phyloP scores from a whole-genome alignment of 2,329 filamentous ascomycete species.

The Seiridium unicorne region DNA sequence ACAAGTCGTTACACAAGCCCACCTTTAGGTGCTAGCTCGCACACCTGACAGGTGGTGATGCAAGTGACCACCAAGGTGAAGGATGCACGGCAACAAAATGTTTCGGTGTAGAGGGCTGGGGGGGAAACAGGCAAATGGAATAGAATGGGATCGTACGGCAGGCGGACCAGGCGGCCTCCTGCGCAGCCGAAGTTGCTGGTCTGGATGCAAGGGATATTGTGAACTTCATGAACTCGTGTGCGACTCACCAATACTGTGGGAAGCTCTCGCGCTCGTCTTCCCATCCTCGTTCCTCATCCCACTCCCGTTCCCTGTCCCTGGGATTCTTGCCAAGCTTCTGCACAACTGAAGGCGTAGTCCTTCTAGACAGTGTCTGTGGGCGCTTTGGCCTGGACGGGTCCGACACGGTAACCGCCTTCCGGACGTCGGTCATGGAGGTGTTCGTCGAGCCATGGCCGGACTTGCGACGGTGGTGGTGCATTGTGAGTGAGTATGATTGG shows the following conservation, averaged over 20 bases:
- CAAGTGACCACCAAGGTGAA: conserved; percentile 19
- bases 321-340: conserved; percentile 51
- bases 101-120: too few species aligned
- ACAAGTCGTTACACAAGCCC: neutral
- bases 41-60: conserved; percentile 30
- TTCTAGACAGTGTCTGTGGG: conserved; percentile 42
- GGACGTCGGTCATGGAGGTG: conserved; percentile 54
- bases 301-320: conserved; percentile 49
- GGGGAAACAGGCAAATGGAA: neutral
- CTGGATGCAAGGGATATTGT: neutral
- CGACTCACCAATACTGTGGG: conserved; percentile 62
- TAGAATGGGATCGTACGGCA: neutral
- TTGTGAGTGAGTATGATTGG: conserved; percentile 29
- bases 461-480: conserved; percentile 58
- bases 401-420: conserved; percentile 45
- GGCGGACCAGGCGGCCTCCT: conserved; percentile 13
- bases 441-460: conserved; percentile 53
- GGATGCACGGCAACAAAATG: too few species aligned
- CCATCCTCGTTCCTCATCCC: conserved; percentile 46
- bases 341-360: conserved; percentile 34
- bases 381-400: conserved; percentile 48
- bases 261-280: conserved; percentile 63
- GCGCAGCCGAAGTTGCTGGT: too few species aligned
- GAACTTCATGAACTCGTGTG: conserved; percentile 8
- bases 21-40: conserved; percentile 17